These are phyloP conservation scores for Malassezia japonica DNA, from an alignment of 1,284 basidiomycete species.

Conservation along the genomic window DNA sequence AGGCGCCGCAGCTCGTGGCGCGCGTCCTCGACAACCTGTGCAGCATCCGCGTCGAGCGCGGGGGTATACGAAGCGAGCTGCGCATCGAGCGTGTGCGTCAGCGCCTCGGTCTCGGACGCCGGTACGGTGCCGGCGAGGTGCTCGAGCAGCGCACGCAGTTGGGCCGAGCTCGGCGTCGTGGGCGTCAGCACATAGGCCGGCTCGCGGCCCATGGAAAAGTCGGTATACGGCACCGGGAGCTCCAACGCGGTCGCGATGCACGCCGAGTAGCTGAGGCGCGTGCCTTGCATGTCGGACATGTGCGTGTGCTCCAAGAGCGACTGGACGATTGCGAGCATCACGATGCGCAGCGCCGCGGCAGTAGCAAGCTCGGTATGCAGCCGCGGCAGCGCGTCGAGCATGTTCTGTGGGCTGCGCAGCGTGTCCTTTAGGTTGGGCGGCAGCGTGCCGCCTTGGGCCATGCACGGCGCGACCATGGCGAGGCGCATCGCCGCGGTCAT, in stretches of 20 bases:
- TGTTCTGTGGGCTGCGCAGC: not conserved
- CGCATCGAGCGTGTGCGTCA: not conserved
- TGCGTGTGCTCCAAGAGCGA: not conserved
- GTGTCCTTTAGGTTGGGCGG: not conserved
- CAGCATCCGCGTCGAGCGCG: not conserved
- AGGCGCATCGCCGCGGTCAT: slow-evolving; percentile 8
- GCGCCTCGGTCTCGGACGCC: not conserved
- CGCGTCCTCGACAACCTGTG: not conserved
- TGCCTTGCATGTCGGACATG: slow-evolving; percentile 3
- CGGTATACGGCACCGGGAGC: slow-evolving; percentile 8
- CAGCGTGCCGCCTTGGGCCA: not conserved
- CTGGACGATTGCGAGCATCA: not conserved
- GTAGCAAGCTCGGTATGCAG: not conserved
- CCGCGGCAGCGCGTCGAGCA: not conserved
- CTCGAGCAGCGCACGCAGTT: not conserved
- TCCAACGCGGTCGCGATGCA: slow-evolving; percentile 5
- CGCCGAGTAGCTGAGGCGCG: not conserved
- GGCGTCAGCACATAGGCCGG: not conserved
- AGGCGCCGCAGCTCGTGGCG: not conserved
- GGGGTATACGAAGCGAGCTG: not conserved
- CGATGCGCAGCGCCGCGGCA: not conserved
- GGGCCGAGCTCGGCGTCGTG: slow-evolving; percentile 6
- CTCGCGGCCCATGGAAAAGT: slow-evolving; percentile 6
- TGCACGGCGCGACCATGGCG: not conserved
- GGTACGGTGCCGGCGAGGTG: slow-evolving; percentile 6